These are phyloP conservation scores for Coemansia sp. DNA, from an alignment of 192 early-diverging fungal genomes.

Conservation along the genomic window DNA sequence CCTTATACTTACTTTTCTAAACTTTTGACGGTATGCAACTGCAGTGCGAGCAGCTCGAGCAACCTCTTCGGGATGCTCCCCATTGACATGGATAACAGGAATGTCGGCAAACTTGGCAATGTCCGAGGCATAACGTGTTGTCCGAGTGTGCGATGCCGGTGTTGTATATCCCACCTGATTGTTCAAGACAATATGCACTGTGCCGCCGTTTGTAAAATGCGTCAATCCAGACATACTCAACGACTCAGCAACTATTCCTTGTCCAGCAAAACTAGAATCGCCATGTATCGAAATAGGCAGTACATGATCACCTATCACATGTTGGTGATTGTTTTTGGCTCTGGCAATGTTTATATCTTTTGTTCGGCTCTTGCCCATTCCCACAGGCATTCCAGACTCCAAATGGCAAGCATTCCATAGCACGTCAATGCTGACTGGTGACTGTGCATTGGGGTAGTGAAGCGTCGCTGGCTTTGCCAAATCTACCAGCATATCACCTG, in stretches of 20 bases:
- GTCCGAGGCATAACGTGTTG: slow-evolving; percentile 85
- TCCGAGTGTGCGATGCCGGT: slow-evolving; percentile 88
- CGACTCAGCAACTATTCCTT: slow-evolving; percentile 91
- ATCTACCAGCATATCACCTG: slow-evolving; percentile 89
- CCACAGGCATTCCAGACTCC: slow-evolving; percentile 90
- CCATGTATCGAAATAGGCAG: slow-evolving; percentile 91
- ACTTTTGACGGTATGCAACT: slow-evolving; percentile 88
- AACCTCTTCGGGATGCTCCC: slow-evolving; percentile 88
- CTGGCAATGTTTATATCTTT: slow-evolving; percentile 69
- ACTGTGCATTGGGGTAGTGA: slow-evolving; percentile 48
- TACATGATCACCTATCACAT: slow-evolving; percentile 84
- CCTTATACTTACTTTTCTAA: slow-evolving; percentile 60
- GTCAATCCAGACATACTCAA: slow-evolving; percentile 89
- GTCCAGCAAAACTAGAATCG: slow-evolving; percentile 81
- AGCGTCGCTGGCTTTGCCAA: slow-evolving; percentile 71
- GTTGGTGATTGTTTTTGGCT: slow-evolving; percentile 4
- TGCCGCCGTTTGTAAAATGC: slow-evolving; percentile 91
- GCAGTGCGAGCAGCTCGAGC: slow-evolving; percentile 76
- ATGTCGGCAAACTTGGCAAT: slow-evolving; percentile 94
- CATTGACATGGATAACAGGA: slow-evolving; percentile 94
- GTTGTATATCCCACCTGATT: slow-evolving; percentile 97
- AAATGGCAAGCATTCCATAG: slow-evolving; percentile 93
- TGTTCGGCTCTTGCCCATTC: slow-evolving; percentile 90
- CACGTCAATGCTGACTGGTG: slow-evolving; percentile 70
- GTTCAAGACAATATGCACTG: slow-evolving; percentile 92